Evolutionary conservation across 371 early-diverging fungal genomes (phyloP).

Genomic region (Mortierella sp.): DNA sequence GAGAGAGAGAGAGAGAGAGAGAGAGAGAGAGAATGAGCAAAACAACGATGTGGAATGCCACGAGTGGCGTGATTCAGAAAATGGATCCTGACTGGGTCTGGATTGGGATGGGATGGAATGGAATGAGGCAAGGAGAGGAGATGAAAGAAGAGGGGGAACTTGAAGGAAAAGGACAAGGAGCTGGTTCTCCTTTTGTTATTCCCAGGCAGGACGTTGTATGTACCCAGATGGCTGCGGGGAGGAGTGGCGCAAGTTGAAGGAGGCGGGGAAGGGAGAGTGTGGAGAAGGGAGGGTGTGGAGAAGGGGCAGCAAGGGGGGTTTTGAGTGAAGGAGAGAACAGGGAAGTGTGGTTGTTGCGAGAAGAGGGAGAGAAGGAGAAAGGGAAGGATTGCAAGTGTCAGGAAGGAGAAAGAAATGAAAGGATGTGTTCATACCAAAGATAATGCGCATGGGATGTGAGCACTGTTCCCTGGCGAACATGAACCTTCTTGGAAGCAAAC

Average conservation of each 20-base stretch:
- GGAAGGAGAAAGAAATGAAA: neutral
- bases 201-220: neutral
- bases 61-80: constrained; percentile 1
- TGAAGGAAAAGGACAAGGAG: neutral
- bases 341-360: neutral
- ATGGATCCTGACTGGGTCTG: neutral
- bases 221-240: neutral
- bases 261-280: neutral
- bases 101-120: neutral
- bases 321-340: neutral
- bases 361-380: neutral
- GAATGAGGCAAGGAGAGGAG: neutral
- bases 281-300: neutral
- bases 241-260: neutral
- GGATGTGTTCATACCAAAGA: neutral
- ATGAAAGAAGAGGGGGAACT: no score
- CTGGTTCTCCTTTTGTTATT: neutral
- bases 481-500: neutral
- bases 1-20: neutral
- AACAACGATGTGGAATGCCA: neutral
- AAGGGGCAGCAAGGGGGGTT: neutral
- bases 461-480: neutral
- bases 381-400: neutral
- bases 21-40: neutral
- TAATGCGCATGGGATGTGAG: neutral